Percentiles rank a stretch among this genome's conserved stretches.
Evolutionary conservation across 768 basidiomycete species (phyloP).

Genomic region (Mycena rebaudengoi): DNA sequence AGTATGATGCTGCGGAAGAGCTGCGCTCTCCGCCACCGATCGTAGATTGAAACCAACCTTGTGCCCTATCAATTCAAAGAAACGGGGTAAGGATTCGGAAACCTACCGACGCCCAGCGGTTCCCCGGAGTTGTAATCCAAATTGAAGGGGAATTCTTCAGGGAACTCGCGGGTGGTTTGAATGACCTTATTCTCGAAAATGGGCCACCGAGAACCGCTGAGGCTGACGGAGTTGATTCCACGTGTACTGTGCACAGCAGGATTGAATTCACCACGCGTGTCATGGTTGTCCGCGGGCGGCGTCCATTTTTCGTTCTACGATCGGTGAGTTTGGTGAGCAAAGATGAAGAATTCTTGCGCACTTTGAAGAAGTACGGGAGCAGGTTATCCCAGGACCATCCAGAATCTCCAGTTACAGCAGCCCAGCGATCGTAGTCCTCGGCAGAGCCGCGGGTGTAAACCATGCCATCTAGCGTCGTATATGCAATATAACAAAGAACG

Average conservation of each 20-base stretch:
- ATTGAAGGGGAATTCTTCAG: conserved; percentile 35
- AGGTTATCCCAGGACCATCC: too few species aligned
- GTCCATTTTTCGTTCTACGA: conserved; percentile 23
- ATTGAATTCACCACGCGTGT: conserved; percentile 45
- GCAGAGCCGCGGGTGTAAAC: conserved; percentile 27
- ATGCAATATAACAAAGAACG: background rate
- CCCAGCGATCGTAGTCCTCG: conserved; percentile 40
- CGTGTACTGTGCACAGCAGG: conserved; percentile 44
- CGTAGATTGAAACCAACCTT: conserved; percentile 28
- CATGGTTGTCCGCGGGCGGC: conserved; percentile 46
- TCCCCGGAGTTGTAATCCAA: conserved; percentile 38
- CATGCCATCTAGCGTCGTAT: background rate
- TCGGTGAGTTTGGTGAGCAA: background rate
- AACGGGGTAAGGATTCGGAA: background rate
- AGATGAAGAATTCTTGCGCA: background rate
- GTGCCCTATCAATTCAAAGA: background rate
- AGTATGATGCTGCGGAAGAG: background rate
- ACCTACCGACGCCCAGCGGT: conserved; percentile 34
- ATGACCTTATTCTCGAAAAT: conserved; percentile 2
- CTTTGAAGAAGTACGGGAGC: background rate
- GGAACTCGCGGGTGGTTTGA: background rate
- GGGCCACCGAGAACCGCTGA: conserved; percentile 26
- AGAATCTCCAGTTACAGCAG: conserved; percentile 39
- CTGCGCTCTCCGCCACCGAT: background rate
- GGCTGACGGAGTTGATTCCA: conserved; percentile 40